These are phyloP conservation scores for Neurospora sp. DNA, from an alignment of 2,329 filamentous ascomycete genomes.

Conservation along the genomic window DNA sequence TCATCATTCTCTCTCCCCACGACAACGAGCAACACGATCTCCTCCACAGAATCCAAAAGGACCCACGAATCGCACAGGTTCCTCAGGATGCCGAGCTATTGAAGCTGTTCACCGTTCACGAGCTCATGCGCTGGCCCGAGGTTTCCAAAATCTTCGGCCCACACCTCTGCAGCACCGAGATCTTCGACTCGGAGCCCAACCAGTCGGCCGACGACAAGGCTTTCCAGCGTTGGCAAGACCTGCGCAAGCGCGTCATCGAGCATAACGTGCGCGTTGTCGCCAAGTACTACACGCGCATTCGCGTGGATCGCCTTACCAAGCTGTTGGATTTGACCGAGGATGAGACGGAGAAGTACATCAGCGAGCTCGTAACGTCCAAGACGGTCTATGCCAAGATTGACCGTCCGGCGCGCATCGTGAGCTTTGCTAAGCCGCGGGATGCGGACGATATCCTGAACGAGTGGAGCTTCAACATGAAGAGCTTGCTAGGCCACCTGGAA, in stretches of 20 bases:
- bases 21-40: conserved; percentile 99
- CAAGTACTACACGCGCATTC: conserved; percentile 97
- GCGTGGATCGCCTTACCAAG: conserved; percentile 80
- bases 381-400: conserved; percentile 98
- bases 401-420: conserved; percentile 82
- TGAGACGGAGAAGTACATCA: conserved; percentile 98
- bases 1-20: conserved; percentile 89
- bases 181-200: conserved; percentile 63
- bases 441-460: conserved; percentile 96
- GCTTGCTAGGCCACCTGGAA: conserved; percentile 65
- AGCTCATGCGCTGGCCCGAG: conserved; percentile 97
- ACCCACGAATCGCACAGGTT: conserved; percentile 70
- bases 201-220: conserved; percentile 69
- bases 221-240: conserved; percentile 78
- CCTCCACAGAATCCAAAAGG: conserved; percentile 82
- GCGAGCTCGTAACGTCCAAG: conserved; percentile 91
- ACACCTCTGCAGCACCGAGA: conserved; percentile 78
- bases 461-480: conserved; percentile 85
- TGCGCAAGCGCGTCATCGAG: conserved; percentile 97
- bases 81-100: conserved; percentile 75
- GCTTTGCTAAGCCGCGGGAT: conserved; percentile 87
- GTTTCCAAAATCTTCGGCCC: conserved; percentile 82
- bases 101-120: conserved; percentile 88
- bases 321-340: conserved; percentile 87
- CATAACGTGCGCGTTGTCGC: conserved; percentile 97